Conservation (phyloP, 768 basidiomycete genomes). For the Leccinum ochraceum region DNA sequence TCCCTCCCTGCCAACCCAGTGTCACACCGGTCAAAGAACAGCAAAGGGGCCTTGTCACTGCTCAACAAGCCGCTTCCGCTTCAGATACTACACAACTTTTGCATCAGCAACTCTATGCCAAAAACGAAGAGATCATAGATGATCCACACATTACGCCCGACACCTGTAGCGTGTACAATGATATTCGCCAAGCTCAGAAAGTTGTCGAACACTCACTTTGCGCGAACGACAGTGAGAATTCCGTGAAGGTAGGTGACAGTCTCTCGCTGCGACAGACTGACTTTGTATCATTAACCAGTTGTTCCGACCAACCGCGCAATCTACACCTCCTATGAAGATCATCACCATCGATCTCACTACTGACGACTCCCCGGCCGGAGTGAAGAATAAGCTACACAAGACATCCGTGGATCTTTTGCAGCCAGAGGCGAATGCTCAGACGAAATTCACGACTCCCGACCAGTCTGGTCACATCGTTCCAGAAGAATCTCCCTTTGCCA, state of each 20-base stretch:
- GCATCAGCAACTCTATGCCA: background rate
- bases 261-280: background rate
- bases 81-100: constrained; percentile 1
- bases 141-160: background rate
- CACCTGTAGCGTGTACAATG: background rate
- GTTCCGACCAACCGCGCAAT: constrained; percentile 6
- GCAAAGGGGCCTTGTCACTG: constrained; percentile 29
- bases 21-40: constrained; percentile 33
- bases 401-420: background rate
- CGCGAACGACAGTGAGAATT: constrained; percentile 5
- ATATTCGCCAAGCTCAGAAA: background rate
- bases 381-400: background rate
- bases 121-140: constrained; percentile 4
- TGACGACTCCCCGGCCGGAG: constrained; percentile 28
- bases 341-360: constrained; percentile 49
- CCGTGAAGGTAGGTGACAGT: constrained; percentile 12
- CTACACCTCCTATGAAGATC: constrained; percentile 23
- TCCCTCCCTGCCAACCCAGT: background rate
- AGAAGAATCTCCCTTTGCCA: constrained; percentile 1
- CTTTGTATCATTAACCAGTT: constrained; percentile 15
- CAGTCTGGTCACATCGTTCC: background rate
- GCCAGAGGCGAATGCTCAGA: background rate
- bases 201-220: constrained; percentile 4
- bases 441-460: background rate
- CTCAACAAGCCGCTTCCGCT: constrained; percentile 1